A percentile compares a stretch with the other conserved stretches of the same genome.
phyloP scores from a whole-genome alignment of 306 rosid species.

The Rosa multiflora region DNA sequence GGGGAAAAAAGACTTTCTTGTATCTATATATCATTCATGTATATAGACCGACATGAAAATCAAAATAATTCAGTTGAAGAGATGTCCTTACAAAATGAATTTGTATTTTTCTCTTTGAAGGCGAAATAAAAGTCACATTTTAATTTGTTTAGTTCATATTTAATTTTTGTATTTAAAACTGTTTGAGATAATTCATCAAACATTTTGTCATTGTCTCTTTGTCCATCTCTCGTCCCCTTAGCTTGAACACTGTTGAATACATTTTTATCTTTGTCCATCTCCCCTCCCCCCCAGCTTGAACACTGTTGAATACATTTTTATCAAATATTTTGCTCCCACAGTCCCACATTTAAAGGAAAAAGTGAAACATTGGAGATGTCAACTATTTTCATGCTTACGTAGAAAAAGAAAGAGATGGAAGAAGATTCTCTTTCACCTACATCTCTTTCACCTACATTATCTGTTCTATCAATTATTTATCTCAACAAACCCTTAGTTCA shows the following conservation, averaged over 20 bases:
- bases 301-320: neutral
- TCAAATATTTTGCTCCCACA: too few relatives aligned
- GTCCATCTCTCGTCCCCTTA: too few relatives aligned
- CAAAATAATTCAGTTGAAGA: neutral
- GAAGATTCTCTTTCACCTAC: too few relatives aligned
- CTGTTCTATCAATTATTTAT: neutral
- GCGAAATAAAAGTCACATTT: neutral
- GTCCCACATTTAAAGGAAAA: neutral
- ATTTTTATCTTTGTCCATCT: neutral
- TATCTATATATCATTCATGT: neutral
- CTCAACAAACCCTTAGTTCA: neutral
- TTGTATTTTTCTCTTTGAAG: neutral
- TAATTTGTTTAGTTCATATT: neutral
- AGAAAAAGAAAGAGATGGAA: too few relatives aligned
- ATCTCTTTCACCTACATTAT: neutral
- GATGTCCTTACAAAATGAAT: neutral
- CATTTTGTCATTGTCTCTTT: neutral
- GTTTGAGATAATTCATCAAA: neutral
- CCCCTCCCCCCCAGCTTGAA: too few relatives aligned
- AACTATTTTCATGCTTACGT: neutral
- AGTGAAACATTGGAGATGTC: neutral
- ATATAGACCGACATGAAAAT: neutral
- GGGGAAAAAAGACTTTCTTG: slow-evolving; percentile 12
- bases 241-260: neutral
- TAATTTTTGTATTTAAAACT: too few relatives aligned